Conservation (phyloP, 345 rosid species). For the Populus alba region DNA sequence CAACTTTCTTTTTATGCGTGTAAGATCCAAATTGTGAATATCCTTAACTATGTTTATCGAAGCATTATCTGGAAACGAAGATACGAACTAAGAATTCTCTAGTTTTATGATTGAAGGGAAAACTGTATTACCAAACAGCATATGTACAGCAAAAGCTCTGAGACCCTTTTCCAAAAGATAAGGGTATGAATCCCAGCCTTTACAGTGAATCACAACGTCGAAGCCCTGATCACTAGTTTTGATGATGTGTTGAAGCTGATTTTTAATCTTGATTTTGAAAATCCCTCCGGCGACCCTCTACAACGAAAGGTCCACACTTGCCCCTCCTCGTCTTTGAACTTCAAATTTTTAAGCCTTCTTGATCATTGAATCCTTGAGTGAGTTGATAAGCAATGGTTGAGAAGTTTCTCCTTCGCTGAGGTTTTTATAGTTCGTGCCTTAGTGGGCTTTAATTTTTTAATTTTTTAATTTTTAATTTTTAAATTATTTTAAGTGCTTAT, state of each 20-base stretch:
- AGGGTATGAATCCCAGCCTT: not conserved
- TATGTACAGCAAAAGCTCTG: not conserved
- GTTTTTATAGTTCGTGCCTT: no score
- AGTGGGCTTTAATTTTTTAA: no score
- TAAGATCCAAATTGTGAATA: not conserved
- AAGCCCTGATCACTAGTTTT: not conserved
- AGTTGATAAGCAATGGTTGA: no score
- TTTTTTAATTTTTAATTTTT: no score
- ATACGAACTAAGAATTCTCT: not conserved
- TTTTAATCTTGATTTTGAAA: not conserved
- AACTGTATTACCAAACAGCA: not conserved
- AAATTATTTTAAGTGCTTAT: no score
- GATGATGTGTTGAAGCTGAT: not conserved
- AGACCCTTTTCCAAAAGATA: no score
- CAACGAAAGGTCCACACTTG: not conserved
- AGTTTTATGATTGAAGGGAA: not conserved
- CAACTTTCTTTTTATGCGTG: no score
- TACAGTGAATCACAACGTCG: not conserved
- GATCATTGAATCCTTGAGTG: no score
- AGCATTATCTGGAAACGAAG: not conserved
- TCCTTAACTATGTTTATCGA: not conserved
- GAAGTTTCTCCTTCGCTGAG: no score
- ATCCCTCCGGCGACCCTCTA: not conserved
- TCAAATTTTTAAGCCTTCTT: no score
- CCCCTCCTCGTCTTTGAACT: not conserved